Evolutionary conservation across 208 protist genomes (phyloP).

Genomic region (Wallacemonas sp.): DNA sequence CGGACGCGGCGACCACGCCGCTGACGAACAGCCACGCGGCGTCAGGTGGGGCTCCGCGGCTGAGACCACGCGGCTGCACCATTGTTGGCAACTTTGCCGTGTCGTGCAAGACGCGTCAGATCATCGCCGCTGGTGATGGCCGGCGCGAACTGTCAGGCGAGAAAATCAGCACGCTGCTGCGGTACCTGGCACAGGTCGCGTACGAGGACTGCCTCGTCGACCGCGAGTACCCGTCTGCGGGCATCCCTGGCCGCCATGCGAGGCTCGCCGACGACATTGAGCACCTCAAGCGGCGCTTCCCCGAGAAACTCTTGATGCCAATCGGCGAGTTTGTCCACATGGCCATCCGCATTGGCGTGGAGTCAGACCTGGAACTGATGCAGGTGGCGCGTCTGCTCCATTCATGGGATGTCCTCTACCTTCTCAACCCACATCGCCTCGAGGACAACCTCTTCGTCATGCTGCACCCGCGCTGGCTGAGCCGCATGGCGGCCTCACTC

Average conservation of each 20-base stretch:
- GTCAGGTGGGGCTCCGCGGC: not conserved
- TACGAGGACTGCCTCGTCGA: constrained; percentile 72
- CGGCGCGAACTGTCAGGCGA: constrained; percentile 52
- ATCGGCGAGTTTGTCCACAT: constrained; percentile 73
- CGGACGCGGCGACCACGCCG: not conserved
- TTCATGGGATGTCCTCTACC: constrained; percentile 85
- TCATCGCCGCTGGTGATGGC: constrained; percentile 69
- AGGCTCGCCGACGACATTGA: constrained; percentile 61
- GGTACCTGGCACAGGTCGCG: constrained; percentile 57
- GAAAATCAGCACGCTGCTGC: constrained; percentile 74
- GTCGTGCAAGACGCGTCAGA: constrained; percentile 78
- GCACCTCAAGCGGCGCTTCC: constrained; percentile 50
- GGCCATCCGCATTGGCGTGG: constrained; percentile 64
- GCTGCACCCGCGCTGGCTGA: constrained; percentile 79
- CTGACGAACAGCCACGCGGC: not conserved
- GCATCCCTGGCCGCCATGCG: constrained; percentile 73
- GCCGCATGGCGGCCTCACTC: constrained; percentile 69
- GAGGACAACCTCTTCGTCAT: constrained; percentile 73
- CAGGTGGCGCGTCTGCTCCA: constrained; percentile 82
- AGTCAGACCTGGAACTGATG: constrained; percentile 71
- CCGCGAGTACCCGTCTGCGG: constrained; percentile 60
- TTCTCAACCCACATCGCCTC: constrained; percentile 65
- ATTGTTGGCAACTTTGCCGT: constrained; percentile 89
- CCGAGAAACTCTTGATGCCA: constrained; percentile 77
- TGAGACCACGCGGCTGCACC: constrained; percentile 10